Evolutionary conservation across 2,329 filamentous ascomycete genomes (phyloP), one percentile per base, ranked within the genome.

Genomic region (Neonectria sp.): DNA sequence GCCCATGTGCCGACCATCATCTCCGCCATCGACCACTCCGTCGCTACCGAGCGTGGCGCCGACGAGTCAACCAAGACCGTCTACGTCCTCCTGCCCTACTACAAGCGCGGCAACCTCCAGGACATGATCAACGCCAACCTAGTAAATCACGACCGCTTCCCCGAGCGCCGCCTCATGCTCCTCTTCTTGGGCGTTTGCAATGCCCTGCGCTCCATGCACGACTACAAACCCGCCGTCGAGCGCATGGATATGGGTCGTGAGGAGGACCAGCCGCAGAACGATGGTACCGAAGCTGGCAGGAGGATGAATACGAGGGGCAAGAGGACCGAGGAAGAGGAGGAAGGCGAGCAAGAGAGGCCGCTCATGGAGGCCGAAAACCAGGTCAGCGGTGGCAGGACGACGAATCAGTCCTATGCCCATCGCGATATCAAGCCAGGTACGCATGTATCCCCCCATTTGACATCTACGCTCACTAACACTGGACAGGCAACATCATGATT

Each of bases 51-150:
- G 80, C 86, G 89, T 81, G 89, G 84, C 72, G 84, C 84, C 62
- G 88, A 90, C 74, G 89, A 89, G 68, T 81, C 80, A 83, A 87
- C 91, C 69, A 98, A 98, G 85, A 98, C 95, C 0, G 96, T 98
- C 60, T 99, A 99, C 81, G 96, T 99, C 68, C 86, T 99, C 49
- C 87, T 99, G 24, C 96, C 96, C 13, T 99, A 98, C 85, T 99
- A 98, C 84, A 88, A 95, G 75, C 88, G 95, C 72, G 96, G 96
- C 15, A 99, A 99, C 81, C 87, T 99, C 43, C 96, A 99, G 83
- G 96, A 99, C 82, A 92, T 97, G 79, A 98, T 99, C 86, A 99
- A 99, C 81, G 95, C 96, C 71, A 99, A 99, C 82, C 86, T 98
- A 61, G 95, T 99, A 81, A 98, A 98, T 81, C 94, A 97, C 79